A percentile compares a stretch with the other conserved stretches of the same genome.
Evolutionary conservation across 805 yeast genomes (phyloP).

Genomic region (Saccharomycopsis sp.): DNA sequence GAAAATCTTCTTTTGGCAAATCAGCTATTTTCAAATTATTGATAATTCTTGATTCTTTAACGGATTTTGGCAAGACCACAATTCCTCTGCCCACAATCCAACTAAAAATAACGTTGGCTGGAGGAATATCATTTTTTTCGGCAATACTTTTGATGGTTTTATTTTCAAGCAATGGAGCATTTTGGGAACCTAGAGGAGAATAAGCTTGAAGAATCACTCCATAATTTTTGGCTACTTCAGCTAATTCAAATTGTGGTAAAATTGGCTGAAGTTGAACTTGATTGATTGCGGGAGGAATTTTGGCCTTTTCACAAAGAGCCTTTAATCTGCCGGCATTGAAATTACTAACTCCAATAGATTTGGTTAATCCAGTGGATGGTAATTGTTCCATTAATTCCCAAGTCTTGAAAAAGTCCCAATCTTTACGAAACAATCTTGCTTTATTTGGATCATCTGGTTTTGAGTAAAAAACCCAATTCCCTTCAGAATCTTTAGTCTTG

Average conservation of each 20-base stretch:
- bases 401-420: conserved; percentile 26
- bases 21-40: conserved; percentile 27
- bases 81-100: conserved; percentile 52
- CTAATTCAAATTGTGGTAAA: conserved; percentile 31
- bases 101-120: conserved; percentile 44
- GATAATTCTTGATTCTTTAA: conserved; percentile 32
- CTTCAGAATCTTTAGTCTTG: conserved; percentile 30
- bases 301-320: conserved; percentile 27
- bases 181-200: conserved; percentile 32
- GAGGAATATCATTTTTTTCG: conserved; percentile 28
- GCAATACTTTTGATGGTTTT: conserved; percentile 28
- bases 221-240: conserved; percentile 25
- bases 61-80: conserved; percentile 41
- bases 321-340: conserved; percentile 28
- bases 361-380: conserved; percentile 18
- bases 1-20: conserved; percentile 33
- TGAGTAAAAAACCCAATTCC: background rate
- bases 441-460: no score
- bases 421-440: no score
- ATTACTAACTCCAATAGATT: conserved; percentile 41
- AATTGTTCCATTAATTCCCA: conserved; percentile 34
- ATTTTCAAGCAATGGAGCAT: conserved; percentile 22
- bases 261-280: conserved; percentile 42
- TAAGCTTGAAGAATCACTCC: conserved; percentile 33
- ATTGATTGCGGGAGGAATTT: conserved; percentile 33